Evolutionary conservation across 2,329 filamentous ascomycete species (phyloP), one percentile per base, ranked within the genome.

Genomic region (Stagonosporopsis cucurbitacearum): DNA sequence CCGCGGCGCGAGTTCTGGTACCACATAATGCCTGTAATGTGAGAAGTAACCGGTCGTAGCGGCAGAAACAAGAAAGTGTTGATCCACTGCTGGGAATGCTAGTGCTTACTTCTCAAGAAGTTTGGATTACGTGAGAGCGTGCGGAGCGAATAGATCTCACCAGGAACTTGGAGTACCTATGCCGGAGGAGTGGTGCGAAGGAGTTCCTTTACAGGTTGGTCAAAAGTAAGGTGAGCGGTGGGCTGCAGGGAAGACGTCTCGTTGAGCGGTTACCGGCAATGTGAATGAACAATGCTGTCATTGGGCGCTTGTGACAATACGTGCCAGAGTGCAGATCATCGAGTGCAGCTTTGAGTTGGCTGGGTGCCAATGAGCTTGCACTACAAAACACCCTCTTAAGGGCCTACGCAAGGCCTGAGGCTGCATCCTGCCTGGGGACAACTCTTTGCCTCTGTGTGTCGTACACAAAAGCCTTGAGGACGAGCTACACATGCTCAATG

Each of bases 71-170:
- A 9, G 25, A 5, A 13, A 44, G 30, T 25, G 48, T 22, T 22
- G 32, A 6, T 19, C 33, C 22, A n/a, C 39, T 22, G 13, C 17
- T 26, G 23, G 33, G 15, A n/a, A 17, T 39, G 17, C 35, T 52
- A 52, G 50, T 48, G 45, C 45, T 48, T 39, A 48, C 32, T 19
- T 33, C 17, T 9, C 32, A 28, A 36, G 28, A 26, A 17, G 8
- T 9, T 35, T 11, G 22, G n/a, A 42, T 36, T 6, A n/a, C 17
- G 17, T n/a, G 23, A 20, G 1, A 30, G 15, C 15, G 4, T 32
- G 35, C 17, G 7, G 12, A 22, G 19, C 3, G 2, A 22, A 19
- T 23, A 37, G n/a, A 28, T 28, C 5, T 41, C 15, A 22, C 22
- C 12, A 26, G 23, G 20, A 11, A n/a, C n/a, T n/a, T n/a, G n/a